Percentiles rank a stretch among this genome's conserved stretches.
These are phyloP conservation scores for Fusarium sp. DNA, from an alignment of 2,329 filamentous ascomycete species.

Conservation along the genomic window DNA sequence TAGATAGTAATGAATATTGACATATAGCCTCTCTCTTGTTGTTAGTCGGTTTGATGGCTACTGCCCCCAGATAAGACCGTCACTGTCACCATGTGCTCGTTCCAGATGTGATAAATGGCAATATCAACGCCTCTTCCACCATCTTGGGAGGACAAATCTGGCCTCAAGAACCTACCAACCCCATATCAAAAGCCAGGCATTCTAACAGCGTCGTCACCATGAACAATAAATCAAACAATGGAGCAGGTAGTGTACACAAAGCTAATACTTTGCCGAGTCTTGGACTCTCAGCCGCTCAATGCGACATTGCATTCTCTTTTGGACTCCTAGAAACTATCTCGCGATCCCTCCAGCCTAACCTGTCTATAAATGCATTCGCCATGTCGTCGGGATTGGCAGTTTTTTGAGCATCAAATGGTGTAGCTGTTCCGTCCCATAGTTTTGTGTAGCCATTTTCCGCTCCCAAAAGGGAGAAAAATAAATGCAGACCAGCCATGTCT, in stretches of 20 bases:
- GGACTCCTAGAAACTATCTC: constrained; percentile 30
- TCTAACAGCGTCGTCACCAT: not conserved
- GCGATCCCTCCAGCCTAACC: constrained; percentile 25
- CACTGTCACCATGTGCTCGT: not conserved
- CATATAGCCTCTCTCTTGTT: not conserved
- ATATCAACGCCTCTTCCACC: not conserved
- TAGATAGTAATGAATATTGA: not conserved
- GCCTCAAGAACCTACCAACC: not conserved
- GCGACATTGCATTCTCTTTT: constrained; percentile 31
- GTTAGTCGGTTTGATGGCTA: no score
- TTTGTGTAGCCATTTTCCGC: constrained; percentile 28
- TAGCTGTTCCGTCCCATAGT: constrained; percentile 22
- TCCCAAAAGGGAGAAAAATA: constrained; percentile 18
- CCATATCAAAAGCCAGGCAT: not conserved
- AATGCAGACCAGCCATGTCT: constrained; percentile 20
- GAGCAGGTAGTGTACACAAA: constrained; percentile 21
- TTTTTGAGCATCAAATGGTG: constrained; percentile 10
- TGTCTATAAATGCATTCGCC: constrained; percentile 33
- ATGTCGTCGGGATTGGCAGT: constrained; percentile 16
- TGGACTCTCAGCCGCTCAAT: constrained; percentile 26
- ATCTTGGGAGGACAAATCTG: not conserved
- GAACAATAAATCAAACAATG: constrained; percentile 34
- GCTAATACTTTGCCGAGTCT: constrained; percentile 32
- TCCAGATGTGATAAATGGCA: not conserved
- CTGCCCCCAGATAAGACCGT: not conserved